Percentiles rank a stretch among this genome's conserved stretches.
phyloP scores from a whole-genome alignment of 495 filamentous ascomycete genomes.

The Tuber borchii region DNA sequence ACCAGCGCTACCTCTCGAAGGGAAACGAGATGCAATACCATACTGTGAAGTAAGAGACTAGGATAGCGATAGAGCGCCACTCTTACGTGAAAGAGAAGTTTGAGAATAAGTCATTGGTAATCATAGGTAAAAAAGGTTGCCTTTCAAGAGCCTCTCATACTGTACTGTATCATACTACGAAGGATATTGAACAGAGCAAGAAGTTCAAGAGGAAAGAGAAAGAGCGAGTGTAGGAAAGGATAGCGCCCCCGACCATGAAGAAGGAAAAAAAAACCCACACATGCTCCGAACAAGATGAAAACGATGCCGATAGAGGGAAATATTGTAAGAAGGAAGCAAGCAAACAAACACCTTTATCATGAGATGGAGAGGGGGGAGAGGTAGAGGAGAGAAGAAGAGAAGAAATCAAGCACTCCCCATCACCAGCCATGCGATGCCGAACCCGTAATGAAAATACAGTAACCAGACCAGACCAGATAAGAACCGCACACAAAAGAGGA shows the following conservation, averaged over 20 bases:
- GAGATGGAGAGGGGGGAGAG: neutral
- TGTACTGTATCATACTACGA: neutral
- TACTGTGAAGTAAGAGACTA: too few species aligned
- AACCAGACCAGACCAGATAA: constrained; percentile 8
- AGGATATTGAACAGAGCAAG: neutral
- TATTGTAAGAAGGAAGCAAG: neutral
- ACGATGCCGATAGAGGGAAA: neutral
- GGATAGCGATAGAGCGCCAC: neutral
- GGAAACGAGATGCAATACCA: too few species aligned
- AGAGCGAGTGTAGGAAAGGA: neutral
- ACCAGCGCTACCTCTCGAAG: neutral
- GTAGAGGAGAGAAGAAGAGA: neutral
- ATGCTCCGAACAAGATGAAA: neutral
- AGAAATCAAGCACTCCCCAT: neutral
- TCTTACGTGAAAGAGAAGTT: neutral
- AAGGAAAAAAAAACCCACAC: neutral
- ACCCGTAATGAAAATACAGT: neutral
- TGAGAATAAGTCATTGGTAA: neutral
- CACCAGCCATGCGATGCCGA: constrained; percentile 7
- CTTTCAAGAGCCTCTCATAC: neutral
- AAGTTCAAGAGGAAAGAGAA: neutral
- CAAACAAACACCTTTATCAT: neutral
- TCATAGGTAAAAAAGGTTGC: neutral
- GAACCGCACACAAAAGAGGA: neutral
- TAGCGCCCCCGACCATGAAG: constrained; percentile 1